Evolutionary conservation across 2,329 filamentous ascomycete genomes (phyloP).

Genomic region (Bipolaris gigantea): DNA sequence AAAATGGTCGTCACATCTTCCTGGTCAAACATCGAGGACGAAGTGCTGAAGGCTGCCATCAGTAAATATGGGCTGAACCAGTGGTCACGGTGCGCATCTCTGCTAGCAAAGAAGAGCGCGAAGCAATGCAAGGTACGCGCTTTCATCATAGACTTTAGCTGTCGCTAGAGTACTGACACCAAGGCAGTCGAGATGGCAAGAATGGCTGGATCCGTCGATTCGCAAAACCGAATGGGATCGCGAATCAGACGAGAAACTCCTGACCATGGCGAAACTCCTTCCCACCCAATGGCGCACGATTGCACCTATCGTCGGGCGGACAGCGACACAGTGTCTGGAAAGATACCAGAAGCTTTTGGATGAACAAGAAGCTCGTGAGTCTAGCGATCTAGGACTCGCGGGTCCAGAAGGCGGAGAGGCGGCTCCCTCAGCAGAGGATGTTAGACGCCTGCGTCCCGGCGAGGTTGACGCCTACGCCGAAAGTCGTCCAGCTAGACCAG

Average conservation of each 20-base stretch:
- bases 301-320: conserved; percentile 92
- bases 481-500: conserved; percentile 90
- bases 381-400: conserved; percentile 75
- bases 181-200: conserved; percentile 77
- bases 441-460: conserved; percentile 82
- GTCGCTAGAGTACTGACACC: neutral
- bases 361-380: conserved; percentile 88
- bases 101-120: conserved; percentile 93
- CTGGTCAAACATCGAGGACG: conserved; percentile 73
- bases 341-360: conserved; percentile 95
- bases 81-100: conserved; percentile 96
- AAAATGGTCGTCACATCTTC: conserved; percentile 32
- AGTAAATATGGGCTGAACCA: conserved; percentile 59
- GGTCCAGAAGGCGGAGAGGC: conserved; percentile 86
- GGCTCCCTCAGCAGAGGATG: conserved; percentile 89
- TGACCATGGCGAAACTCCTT: conserved; percentile 97
- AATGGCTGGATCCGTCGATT: conserved; percentile 98
- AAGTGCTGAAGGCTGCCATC: conserved; percentile 82
- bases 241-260: conserved; percentile 95
- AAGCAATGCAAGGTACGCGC: conserved; percentile 82
- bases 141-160: neutral
- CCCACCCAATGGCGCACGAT: conserved; percentile 99
- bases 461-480: conserved; percentile 98
- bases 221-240: conserved; percentile 99
- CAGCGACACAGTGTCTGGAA: conserved; percentile 94